phyloP scores from a whole-genome alignment of 2,329 filamentous ascomycete genomes.

The Fusarium domesticum region DNA sequence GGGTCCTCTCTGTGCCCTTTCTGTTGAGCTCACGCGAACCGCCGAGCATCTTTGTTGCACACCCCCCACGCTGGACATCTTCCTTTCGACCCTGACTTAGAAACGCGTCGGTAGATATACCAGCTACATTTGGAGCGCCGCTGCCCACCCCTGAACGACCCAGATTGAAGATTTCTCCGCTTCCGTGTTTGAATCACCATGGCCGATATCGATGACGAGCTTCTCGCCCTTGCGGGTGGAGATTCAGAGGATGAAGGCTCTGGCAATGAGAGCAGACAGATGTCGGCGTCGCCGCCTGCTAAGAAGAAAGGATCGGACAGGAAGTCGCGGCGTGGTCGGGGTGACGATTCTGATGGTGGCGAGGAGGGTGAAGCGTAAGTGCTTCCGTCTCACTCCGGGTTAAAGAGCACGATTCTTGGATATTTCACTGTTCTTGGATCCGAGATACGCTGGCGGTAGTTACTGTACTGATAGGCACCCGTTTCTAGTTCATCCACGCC shows the following conservation, averaged over 20 bases:
- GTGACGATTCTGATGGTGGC: slow-evolving; percentile 52
- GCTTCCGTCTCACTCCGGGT: slow-evolving; percentile 1
- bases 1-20: too few relatives aligned
- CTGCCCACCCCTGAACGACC: slow-evolving; percentile 15
- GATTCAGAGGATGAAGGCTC: slow-evolving; percentile 60
- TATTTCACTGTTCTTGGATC: too few relatives aligned
- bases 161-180: slow-evolving; percentile 6
- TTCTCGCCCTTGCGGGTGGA: slow-evolving; percentile 87
- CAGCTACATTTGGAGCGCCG: neutral
- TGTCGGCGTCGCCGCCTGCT: slow-evolving; percentile 49
- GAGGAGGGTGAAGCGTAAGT: slow-evolving; percentile 59
- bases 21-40: too few relatives aligned
- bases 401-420: too few relatives aligned
- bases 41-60: too few relatives aligned
- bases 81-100: neutral
- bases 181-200: slow-evolving; percentile 46
- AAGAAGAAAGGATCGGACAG: slow-evolving; percentile 39
- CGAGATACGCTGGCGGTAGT: slow-evolving; percentile 12
- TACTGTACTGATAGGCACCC: slow-evolving; percentile 5
- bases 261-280: slow-evolving; percentile 53
- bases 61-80: too few relatives aligned
- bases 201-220: slow-evolving; percentile 89
- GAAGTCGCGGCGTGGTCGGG: slow-evolving; percentile 47
- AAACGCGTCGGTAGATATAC: neutral
- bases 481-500: slow-evolving; percentile 62